Evolutionary conservation across 2,329 filamentous ascomycete genomes (phyloP).

Genomic region (Aspergillus spinulosporus): DNA sequence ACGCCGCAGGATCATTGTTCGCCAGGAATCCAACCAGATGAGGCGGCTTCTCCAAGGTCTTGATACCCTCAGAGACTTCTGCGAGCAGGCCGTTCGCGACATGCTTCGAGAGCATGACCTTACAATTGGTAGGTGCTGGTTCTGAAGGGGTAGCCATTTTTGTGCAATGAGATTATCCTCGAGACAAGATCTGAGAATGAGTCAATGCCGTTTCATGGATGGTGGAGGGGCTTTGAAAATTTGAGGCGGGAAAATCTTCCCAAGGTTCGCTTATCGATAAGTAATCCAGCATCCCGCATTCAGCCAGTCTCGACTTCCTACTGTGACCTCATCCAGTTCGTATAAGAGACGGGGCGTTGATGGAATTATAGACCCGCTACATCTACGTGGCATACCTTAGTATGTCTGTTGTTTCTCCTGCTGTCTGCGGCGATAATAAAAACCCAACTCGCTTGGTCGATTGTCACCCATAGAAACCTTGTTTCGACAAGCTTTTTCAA

Average conservation of each 20-base stretch:
- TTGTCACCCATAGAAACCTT: too few species aligned
- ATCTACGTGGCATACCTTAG: too few species aligned
- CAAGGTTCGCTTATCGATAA: slow-evolving; percentile 41
- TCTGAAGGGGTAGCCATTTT: slow-evolving; percentile 38
- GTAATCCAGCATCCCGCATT: slow-evolving; percentile 29
- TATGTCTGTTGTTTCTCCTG: too few species aligned
- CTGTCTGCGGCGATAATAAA: too few species aligned
- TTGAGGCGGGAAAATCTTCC: slow-evolving; percentile 27
- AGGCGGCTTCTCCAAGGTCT: slow-evolving; percentile 70
- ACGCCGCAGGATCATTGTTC: slow-evolving; percentile 84
- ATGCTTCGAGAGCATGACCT: slow-evolving; percentile 84
- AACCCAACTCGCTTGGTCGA: too few species aligned
- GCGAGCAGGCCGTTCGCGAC: slow-evolving; percentile 79
- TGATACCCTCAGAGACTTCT: slow-evolving; percentile 75
- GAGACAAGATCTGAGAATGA: slow-evolving; percentile 6
- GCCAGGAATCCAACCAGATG: slow-evolving; percentile 88
- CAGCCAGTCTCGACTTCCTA: slow-evolving; percentile 18
- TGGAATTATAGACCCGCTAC: neutral
- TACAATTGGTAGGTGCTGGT: slow-evolving; percentile 62
- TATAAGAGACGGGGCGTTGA: neutral
- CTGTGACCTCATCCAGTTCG: slow-evolving; percentile 9
- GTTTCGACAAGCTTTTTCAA: too few species aligned
- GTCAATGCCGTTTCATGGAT: slow-evolving; percentile 11
- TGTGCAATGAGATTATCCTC: slow-evolving; percentile 10
- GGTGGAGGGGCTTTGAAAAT: slow-evolving; percentile 26